Evolutionary conservation across 257 asterid species (phyloP).

Genomic region (Capsicum rhomboideum): DNA sequence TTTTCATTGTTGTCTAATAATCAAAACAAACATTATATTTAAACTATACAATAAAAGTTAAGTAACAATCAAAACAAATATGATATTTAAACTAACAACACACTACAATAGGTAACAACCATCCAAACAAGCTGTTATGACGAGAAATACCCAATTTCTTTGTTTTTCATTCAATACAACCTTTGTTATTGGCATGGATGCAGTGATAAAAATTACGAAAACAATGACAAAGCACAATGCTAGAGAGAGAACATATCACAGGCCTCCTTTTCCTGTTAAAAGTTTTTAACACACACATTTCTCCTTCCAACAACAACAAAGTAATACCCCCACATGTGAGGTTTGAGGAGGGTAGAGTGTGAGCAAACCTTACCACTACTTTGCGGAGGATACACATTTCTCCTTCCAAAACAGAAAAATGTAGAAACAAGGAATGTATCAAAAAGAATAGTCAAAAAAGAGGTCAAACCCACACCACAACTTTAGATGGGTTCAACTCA

Average conservation of each 20-base stretch:
- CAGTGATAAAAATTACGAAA: neutral
- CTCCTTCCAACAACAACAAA: neutral
- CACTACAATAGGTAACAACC: no score
- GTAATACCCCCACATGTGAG: no score
- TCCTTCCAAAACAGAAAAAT: neutral
- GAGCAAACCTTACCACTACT: no score
- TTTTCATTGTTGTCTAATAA: no score
- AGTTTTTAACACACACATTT: neutral
- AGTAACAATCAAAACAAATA: no score
- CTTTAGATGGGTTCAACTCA: neutral
- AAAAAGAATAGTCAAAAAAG: neutral
- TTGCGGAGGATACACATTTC: neutral
- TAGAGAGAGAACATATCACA: neutral
- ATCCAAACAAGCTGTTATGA: no score
- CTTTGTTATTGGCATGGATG: neutral
- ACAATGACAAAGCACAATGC: neutral
- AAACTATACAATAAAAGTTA: no score
- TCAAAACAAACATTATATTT: no score
- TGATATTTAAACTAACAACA: no score
- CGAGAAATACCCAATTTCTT: neutral
- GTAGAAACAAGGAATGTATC: neutral
- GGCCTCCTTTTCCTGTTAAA: neutral
- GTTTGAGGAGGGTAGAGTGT: no score
- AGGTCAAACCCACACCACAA: neutral
- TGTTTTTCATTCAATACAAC: neutral